These are phyloP conservation scores for Macaranga tanarius DNA, from an alignment of 441 rosid genomes.

Conservation along the genomic window DNA sequence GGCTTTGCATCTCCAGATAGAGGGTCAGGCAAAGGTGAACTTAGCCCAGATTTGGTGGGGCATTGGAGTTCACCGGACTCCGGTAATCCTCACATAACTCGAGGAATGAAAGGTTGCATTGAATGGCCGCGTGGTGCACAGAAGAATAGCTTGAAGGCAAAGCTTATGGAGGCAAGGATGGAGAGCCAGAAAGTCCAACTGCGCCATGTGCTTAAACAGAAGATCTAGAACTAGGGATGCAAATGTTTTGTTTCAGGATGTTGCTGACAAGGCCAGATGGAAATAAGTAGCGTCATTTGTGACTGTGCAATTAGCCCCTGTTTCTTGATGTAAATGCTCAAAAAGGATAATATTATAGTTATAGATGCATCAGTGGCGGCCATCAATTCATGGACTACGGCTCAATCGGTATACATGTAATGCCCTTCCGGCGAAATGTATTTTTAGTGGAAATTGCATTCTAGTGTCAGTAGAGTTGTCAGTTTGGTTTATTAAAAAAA, in stretches of 20 bases:
- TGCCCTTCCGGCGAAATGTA: background rate
- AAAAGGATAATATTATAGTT: slow-evolving; percentile 12
- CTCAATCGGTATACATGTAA: slow-evolving; percentile 17
- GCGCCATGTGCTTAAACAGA: slow-evolving; percentile 86
- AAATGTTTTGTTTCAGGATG: slow-evolving; percentile 15
- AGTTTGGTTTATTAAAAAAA: too few relatives aligned
- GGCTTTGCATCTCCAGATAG: slow-evolving; percentile 52
- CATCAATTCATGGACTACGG: background rate
- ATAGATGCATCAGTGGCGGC: background rate
- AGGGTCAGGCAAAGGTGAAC: slow-evolving; percentile 55
- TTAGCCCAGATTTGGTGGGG: slow-evolving; percentile 56
- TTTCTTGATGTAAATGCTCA: slow-evolving; percentile 20
- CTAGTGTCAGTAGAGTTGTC: background rate
- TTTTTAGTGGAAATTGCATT: slow-evolving; percentile 12
- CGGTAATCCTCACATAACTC: slow-evolving; percentile 55
- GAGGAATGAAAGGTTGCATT: slow-evolving; percentile 94
- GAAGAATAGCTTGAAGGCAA: slow-evolving; percentile 82
- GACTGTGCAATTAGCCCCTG: slow-evolving; percentile 11
- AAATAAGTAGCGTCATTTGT: slow-evolving; percentile 25
- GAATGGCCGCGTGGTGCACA: slow-evolving; percentile 90
- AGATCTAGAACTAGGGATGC: slow-evolving; percentile 47
- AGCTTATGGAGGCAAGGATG: slow-evolving; percentile 87
- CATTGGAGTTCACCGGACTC: slow-evolving; percentile 90
- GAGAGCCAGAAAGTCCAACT: slow-evolving; percentile 86
- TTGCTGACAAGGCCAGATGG: slow-evolving; percentile 21